These are phyloP conservation scores for Hyphodiscus sp. DNA, from an alignment of 2,329 filamentous ascomycete genomes.

Conservation along the genomic window DNA sequence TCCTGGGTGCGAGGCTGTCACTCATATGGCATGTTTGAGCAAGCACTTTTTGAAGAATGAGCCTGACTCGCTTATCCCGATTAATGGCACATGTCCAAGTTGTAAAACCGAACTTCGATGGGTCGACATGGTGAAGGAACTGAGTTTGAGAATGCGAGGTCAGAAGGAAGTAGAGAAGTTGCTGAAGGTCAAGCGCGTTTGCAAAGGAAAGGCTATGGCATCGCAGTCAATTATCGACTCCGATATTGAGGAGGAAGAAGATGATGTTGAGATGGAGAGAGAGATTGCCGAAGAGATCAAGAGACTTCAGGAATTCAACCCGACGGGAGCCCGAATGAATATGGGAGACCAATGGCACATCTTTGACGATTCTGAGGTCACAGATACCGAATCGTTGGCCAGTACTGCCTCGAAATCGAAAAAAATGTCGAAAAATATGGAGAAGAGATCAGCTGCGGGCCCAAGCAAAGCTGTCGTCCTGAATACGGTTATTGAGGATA, in stretches of 20 bases:
- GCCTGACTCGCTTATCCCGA: constrained; percentile 51
- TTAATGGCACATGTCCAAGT: constrained; percentile 61
- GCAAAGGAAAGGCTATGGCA: constrained; percentile 9
- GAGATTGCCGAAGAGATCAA: constrained; percentile 1
- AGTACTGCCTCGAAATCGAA: constrained; percentile 11
- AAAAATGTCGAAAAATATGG: background rate
- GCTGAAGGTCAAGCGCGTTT: constrained; percentile 41
- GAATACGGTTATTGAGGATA: constrained; percentile 46
- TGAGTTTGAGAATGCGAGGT: constrained; percentile 67
- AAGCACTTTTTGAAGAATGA: constrained; percentile 40
- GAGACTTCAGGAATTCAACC: constrained; percentile 5
- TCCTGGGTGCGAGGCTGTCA: constrained; percentile 46
- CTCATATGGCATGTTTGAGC: constrained; percentile 56
- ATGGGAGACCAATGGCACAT: constrained; percentile 15
- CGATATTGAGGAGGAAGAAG: constrained; percentile 10
- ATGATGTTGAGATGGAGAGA: constrained; percentile 6
- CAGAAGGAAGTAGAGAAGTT: constrained; percentile 63
- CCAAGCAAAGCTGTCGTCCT: constrained; percentile 17
- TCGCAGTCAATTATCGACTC: constrained; percentile 13
- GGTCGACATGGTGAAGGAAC: constrained; percentile 74
- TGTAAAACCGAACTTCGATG: constrained; percentile 61
- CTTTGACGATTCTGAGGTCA: constrained; percentile 17
- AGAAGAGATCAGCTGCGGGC: constrained; percentile 7
- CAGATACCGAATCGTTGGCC: constrained; percentile 16
- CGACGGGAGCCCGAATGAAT: background rate